Evolutionary conservation across 2,329 filamentous ascomycete species (phyloP).

Genomic region (Hymenoscyphus occultus): DNA sequence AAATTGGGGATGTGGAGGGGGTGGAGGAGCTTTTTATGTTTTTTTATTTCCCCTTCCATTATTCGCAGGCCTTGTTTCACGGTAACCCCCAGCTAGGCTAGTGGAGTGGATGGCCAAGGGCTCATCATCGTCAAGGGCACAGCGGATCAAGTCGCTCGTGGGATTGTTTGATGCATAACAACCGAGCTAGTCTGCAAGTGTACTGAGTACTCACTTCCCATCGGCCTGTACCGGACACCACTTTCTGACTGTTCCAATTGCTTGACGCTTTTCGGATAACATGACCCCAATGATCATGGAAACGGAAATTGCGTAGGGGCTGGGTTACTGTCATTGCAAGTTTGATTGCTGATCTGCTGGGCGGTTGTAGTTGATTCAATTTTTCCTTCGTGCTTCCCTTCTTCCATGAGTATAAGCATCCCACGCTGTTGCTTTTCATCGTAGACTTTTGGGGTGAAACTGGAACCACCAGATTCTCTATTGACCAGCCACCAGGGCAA

Average conservation of each 20-base stretch:
- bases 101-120: background rate
- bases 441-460: background rate
- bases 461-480: background rate
- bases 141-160: slow-evolving; percentile 5
- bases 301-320: too few relatives aligned
- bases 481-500: background rate
- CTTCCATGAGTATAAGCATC: background rate
- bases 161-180: background rate
- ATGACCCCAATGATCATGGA: too few relatives aligned
- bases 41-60: slow-evolving; percentile 2
- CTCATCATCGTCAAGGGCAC: background rate
- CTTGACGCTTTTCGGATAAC: background rate
- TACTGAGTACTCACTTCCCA: background rate
- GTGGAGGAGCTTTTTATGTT: slow-evolving; percentile 11
- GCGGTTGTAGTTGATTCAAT: background rate
- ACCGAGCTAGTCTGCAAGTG: slow-evolving; percentile 8
- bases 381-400: background rate
- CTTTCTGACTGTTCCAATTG: background rate
- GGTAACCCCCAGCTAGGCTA: slow-evolving; percentile 4
- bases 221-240: slow-evolving; percentile 16
- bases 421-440: background rate
- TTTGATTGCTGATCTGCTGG: background rate
- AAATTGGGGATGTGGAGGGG: slow-evolving; percentile 1
- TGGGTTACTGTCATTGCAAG: background rate
- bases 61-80: background rate